These are phyloP conservation scores for Umbelopsis vinacea DNA, from an alignment of 192 early-diverging fungal genomes.

Conservation along the genomic window DNA sequence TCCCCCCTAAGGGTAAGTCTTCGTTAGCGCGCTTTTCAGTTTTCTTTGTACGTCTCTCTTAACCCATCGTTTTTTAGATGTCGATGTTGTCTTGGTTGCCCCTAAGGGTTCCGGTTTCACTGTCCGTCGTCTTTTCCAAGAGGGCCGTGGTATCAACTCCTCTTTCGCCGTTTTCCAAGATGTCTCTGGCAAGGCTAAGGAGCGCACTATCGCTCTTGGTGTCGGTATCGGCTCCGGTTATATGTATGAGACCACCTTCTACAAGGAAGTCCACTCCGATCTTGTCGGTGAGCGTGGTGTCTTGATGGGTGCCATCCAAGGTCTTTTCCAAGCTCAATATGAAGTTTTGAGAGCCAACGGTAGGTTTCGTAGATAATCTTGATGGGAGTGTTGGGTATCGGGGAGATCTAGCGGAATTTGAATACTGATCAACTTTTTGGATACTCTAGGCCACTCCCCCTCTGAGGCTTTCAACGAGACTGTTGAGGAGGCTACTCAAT, in stretches of 20 bases:
- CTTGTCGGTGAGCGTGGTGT: slow-evolving; percentile 96
- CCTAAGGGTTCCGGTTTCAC: slow-evolving; percentile 96
- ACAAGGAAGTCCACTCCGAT: slow-evolving; percentile 97
- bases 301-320: slow-evolving; percentile 98
- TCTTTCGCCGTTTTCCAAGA: slow-evolving; percentile 96
- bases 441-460: slow-evolving; percentile 75
- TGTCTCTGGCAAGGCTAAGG: slow-evolving; percentile 90
- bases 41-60: not conserved
- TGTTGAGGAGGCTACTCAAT: slow-evolving; percentile 98
- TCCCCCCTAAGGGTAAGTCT: slow-evolving; percentile 70
- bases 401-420: slow-evolving; percentile 13
- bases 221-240: slow-evolving; percentile 96
- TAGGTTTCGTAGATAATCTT: slow-evolving; percentile 25
- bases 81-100: slow-evolving; percentile 95
- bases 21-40: not conserved
- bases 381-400: slow-evolving; percentile 3
- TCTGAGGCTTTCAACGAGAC: slow-evolving; percentile 99
- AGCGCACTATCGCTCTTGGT: slow-evolving; percentile 89
- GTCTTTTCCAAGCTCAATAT: slow-evolving; percentile 95
- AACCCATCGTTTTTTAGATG: slow-evolving; percentile 51
- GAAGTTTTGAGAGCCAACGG: slow-evolving; percentile 90
- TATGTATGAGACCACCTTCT: slow-evolving; percentile 96
- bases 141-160: slow-evolving; percentile 97
- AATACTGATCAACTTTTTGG: slow-evolving; percentile 12
- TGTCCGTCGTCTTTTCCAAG: slow-evolving; percentile 93